Conservation (phyloP, 2,329 filamentous ascomycete species). For the Penicillium sp. region DNA sequence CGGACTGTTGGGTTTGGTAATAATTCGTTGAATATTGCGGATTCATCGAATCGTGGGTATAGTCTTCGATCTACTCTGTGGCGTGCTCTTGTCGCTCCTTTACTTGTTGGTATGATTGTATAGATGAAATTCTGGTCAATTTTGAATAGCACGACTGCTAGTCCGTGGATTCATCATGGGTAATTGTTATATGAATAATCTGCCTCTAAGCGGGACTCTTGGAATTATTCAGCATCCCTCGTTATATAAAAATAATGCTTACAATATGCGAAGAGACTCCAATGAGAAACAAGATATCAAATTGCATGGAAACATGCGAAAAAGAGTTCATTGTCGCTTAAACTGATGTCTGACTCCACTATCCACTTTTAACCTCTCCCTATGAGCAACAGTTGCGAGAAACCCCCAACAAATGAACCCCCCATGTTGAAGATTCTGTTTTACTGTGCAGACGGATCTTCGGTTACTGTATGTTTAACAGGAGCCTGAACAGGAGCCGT, state of each 20-base stretch:
- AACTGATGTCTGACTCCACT: background rate
- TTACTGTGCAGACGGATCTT: background rate
- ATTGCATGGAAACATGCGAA: background rate
- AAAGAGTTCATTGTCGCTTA: background rate
- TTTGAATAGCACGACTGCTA: background rate
- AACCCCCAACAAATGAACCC: background rate
- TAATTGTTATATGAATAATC: background rate
- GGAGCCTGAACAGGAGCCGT: background rate
- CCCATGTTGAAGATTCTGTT: background rate
- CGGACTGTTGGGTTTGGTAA: constrained; percentile 18
- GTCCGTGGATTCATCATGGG: background rate
- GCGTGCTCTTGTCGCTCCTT: background rate
- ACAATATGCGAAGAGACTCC: no score
- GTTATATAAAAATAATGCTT: background rate
- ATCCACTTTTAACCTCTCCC: background rate
- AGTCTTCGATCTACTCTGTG: background rate
- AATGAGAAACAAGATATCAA: background rate
- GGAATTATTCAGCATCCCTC: background rate
- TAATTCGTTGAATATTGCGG: constrained; percentile 15
- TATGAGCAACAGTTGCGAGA: background rate
- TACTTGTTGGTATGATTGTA: background rate
- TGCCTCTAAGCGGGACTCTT: background rate
- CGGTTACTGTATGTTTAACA: background rate
- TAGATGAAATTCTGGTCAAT: background rate
- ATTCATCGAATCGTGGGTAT: background rate